A percentile compares a stretch with the other conserved stretches of the same genome.
Evolutionary conservation across 805 yeast species (phyloP).

Genomic region (Saturnispora gosingensis): DNA sequence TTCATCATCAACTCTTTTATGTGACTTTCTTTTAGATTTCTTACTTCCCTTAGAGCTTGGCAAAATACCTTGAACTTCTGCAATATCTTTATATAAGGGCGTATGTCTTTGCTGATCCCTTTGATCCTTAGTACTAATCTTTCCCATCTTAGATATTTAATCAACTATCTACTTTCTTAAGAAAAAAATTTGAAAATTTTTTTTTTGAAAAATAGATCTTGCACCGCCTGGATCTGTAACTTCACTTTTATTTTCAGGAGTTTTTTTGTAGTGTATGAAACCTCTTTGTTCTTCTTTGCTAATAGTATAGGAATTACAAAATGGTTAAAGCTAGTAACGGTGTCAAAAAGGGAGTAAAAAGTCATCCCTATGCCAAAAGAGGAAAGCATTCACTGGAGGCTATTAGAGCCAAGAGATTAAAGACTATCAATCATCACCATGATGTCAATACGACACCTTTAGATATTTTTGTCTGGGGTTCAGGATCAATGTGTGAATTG

Average conservation of each 20-base stretch:
- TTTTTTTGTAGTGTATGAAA: not conserved
- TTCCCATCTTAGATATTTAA: slow-evolving; percentile 44
- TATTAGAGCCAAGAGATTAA: slow-evolving; percentile 41
- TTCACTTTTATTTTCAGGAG: not conserved
- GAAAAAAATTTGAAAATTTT: slow-evolving; percentile 5
- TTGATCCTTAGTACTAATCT: slow-evolving; percentile 40
- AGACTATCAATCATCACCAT: slow-evolving; percentile 36
- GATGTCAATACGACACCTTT: slow-evolving; percentile 36
- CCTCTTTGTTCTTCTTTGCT: not conserved
- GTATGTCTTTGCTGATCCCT: slow-evolving; percentile 63
- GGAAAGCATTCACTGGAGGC: slow-evolving; percentile 31
- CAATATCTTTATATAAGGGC: slow-evolving; percentile 70
- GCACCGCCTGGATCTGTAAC: slow-evolving; percentile 1
- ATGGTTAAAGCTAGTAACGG: not conserved
- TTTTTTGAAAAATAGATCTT: slow-evolving; percentile 2
- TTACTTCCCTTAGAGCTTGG: slow-evolving; percentile 13
- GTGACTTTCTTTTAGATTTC: slow-evolving; percentile 5
- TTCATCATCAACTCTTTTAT: slow-evolving; percentile 33
- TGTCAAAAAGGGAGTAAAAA: slow-evolving; percentile 35
- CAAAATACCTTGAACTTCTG: slow-evolving; percentile 65
- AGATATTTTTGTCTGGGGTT: slow-evolving; percentile 89
- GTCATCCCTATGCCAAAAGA: slow-evolving; percentile 24
- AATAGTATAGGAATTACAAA: not conserved
- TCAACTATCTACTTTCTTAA: not conserved
- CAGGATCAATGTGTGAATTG: slow-evolving; percentile 95